These are phyloP conservation scores for Capsicum pubescens DNA, from an alignment of 257 asterid genomes.

Conservation along the genomic window DNA sequence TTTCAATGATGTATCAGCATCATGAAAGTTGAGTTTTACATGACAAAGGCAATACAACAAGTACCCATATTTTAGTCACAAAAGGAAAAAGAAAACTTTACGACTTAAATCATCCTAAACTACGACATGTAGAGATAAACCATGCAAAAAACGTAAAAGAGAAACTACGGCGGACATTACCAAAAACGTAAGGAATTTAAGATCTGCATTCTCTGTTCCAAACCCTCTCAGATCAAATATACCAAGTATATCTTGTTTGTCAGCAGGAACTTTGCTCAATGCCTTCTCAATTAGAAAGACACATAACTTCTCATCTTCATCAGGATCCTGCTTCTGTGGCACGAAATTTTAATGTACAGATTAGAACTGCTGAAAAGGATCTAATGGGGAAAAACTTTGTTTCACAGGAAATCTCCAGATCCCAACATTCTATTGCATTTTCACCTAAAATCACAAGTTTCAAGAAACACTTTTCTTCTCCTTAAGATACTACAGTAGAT, in stretches of 20 bases:
- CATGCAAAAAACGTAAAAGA: conserved; percentile 14
- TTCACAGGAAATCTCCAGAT: background rate
- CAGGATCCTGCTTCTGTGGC: conserved; percentile 51
- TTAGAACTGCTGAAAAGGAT: background rate
- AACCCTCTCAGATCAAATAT: conserved; percentile 80
- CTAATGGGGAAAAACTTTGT: background rate
- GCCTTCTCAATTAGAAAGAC: conserved; percentile 87
- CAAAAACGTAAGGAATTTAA: conserved; percentile 83
- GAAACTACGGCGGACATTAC: conserved; percentile 44
- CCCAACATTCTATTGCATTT: conserved; percentile 36
- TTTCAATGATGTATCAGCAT: conserved; percentile 21
- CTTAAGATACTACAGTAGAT: background rate
- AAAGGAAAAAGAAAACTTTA: background rate
- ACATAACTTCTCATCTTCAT: conserved; percentile 83
- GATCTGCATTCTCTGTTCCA: conserved; percentile 70
- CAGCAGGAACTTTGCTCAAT: conserved; percentile 62
- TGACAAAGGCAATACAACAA: conserved; percentile 12
- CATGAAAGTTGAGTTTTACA: background rate
- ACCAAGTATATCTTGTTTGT: conserved; percentile 65
- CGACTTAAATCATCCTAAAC: background rate
- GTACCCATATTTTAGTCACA: background rate
- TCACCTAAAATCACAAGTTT: conserved; percentile 4
- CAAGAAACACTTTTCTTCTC: background rate
- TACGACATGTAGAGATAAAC: background rate
- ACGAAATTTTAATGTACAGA: background rate